These are phyloP conservation scores for Seiridium unicorne DNA, from an alignment of 2,329 filamentous ascomycete genomes.

Conservation along the genomic window DNA sequence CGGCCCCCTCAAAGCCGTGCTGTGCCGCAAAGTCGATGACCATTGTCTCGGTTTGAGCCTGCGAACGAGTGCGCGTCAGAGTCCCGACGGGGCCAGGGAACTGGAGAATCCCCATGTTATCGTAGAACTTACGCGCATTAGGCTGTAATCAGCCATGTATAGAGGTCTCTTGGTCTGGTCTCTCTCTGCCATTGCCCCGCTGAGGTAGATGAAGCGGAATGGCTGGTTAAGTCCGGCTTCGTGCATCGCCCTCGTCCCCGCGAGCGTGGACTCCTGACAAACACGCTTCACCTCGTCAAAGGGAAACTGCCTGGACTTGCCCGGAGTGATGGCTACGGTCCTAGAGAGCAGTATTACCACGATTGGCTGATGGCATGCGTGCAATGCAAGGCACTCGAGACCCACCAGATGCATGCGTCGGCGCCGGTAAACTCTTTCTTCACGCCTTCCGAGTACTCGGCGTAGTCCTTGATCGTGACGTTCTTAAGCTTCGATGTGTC, in stretches of 20 bases:
- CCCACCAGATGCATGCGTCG: constrained; percentile 32
- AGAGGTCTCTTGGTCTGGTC: constrained; percentile 42
- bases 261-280: constrained; percentile 20
- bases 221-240: constrained; percentile 22
- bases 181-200: constrained; percentile 40
- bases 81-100: not conserved
- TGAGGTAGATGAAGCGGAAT: constrained; percentile 37
- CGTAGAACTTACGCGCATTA: constrained; percentile 41
- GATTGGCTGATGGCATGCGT: not conserved
- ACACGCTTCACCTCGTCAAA: constrained; percentile 21
- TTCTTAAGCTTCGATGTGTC: constrained; percentile 36
- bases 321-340: constrained; percentile 26
- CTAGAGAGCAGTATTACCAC: constrained; percentile 13
- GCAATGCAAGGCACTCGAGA: not conserved
- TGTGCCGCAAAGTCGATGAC: constrained; percentile 1
- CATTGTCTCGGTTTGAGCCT: constrained; percentile 3
- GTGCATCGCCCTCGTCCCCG: constrained; percentile 23
- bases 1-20: not conserved
- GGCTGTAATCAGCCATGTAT: constrained; percentile 36
- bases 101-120: not conserved
- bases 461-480: constrained; percentile 38
- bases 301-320: constrained; percentile 14
- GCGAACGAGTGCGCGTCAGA: not conserved
- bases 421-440: constrained; percentile 38
- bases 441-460: constrained; percentile 35